Evolutionary conservation across 2,329 filamentous ascomycete species (phyloP).

Genomic region (Colletotrichum karsti): DNA sequence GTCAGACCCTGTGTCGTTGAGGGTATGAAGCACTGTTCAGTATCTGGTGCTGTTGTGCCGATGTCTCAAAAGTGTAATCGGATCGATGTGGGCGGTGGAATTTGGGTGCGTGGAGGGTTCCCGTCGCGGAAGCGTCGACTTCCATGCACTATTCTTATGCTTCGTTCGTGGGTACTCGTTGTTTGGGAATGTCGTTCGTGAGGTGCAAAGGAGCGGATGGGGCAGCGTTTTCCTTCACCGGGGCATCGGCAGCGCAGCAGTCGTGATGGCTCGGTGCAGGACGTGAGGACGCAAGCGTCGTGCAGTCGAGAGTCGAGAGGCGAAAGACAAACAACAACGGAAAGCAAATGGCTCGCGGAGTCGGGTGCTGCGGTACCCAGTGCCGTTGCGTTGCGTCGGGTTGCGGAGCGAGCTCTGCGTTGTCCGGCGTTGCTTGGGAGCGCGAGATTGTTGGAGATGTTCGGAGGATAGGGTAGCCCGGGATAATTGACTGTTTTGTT

Average conservation of each 20-base stretch:
- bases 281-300: conserved; percentile 6
- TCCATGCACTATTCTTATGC: conserved; percentile 25
- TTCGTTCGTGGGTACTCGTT: background rate
- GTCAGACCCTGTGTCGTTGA: conserved; percentile 16
- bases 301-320: background rate
- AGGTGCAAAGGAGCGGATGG: background rate
- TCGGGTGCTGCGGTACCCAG: background rate
- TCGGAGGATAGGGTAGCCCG: conserved; percentile 20
- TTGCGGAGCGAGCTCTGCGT: conserved; percentile 20
- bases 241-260: conserved; percentile 12
- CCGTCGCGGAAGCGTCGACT: conserved; percentile 1
- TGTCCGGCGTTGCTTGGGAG: conserved; percentile 18
- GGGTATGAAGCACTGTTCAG: conserved; percentile 20
- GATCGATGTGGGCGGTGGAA: conserved; percentile 4
- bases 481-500: conserved; percentile 26
- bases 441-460: conserved; percentile 17
- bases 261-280: conserved; percentile 2
- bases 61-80: conserved; percentile 21
- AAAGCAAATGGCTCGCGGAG: background rate
- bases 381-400: conserved; percentile 11
- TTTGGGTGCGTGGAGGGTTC: conserved; percentile 15
- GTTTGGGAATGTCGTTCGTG: background rate
- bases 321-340: background rate
- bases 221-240: background rate
- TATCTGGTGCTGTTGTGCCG: conserved; percentile 13